A percentile compares a stretch with the other conserved stretches of the same genome.
Conservation (phyloP, 306 rosid species). For the Pueraria montana region DNA sequence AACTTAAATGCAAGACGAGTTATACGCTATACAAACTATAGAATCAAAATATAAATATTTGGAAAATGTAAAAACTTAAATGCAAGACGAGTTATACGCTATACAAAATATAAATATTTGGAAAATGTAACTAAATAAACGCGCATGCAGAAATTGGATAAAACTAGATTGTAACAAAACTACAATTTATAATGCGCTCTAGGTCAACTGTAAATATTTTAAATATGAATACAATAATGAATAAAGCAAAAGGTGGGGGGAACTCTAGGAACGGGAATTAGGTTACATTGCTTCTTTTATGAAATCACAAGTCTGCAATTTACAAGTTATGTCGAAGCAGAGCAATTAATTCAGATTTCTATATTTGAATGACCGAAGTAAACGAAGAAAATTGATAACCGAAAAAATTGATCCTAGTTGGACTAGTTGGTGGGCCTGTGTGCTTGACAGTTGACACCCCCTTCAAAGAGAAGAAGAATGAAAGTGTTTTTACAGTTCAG, state of each 20-base stretch:
- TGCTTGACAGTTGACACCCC: constrained; percentile 45
- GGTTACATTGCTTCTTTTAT: constrained; percentile 46
- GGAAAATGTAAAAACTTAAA: too few relatives aligned
- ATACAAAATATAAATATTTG: constrained; percentile 9
- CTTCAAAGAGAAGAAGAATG: constrained; percentile 50
- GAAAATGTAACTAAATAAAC: neutral
- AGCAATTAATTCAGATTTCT: constrained; percentile 61
- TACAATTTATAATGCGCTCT: constrained; percentile 25
- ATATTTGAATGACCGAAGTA: constrained; percentile 56
- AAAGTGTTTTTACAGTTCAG: constrained; percentile 36
- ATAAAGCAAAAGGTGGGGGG: constrained; percentile 17
- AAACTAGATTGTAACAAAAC: constrained; percentile 8
- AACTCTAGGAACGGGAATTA: constrained; percentile 15
- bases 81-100: too few relatives aligned
- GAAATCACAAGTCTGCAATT: constrained; percentile 70
- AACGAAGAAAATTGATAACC: constrained; percentile 41
- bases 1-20: neutral
- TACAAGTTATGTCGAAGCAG: constrained; percentile 73
- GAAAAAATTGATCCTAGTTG: constrained; percentile 56
- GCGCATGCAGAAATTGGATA: neutral
- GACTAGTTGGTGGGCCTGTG: constrained; percentile 49
- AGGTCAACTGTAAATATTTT: constrained; percentile 37
- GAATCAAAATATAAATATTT: neutral
- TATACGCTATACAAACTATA: neutral
- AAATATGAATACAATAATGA: constrained; percentile 32